These are phyloP conservation scores for Penicillium paneum DNA, from an alignment of 2,329 filamentous ascomycete species.

Conservation along the genomic window DNA sequence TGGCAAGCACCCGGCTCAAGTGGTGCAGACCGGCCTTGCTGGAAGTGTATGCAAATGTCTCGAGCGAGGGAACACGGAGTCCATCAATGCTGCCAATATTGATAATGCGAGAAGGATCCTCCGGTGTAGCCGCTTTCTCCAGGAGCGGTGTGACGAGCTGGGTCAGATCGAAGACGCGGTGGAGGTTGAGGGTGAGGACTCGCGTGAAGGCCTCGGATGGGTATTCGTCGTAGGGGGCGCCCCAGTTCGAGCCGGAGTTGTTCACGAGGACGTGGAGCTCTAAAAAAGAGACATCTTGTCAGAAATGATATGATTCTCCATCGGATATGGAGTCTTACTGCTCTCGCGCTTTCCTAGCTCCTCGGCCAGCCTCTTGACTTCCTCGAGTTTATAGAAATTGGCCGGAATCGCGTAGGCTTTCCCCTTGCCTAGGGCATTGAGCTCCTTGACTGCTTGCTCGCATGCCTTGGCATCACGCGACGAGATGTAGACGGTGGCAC, in stretches of 20 bases:
- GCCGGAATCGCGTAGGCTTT: slow-evolving; percentile 52
- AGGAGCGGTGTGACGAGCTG: slow-evolving; percentile 49
- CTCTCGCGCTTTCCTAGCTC: slow-evolving; percentile 47
- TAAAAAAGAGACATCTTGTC: slow-evolving; percentile 21
- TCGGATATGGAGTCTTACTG: slow-evolving; percentile 56
- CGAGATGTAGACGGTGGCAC: slow-evolving; percentile 54
- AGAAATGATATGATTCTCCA: background rate
- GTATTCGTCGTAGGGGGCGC: slow-evolving; percentile 57
- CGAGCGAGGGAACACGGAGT: slow-evolving; percentile 50
- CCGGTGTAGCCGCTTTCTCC: slow-evolving; percentile 44
- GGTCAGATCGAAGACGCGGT: slow-evolving; percentile 51
- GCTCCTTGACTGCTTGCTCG: slow-evolving; percentile 45
- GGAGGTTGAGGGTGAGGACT: slow-evolving; percentile 54
- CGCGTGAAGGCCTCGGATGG: slow-evolving; percentile 58
- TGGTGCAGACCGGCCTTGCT: slow-evolving; percentile 55
- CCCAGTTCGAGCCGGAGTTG: slow-evolving; percentile 55
- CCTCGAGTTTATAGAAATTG: slow-evolving; percentile 52
- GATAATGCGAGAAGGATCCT: slow-evolving; percentile 49
- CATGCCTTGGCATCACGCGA: slow-evolving; percentile 52
- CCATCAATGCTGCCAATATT: slow-evolving; percentile 56
- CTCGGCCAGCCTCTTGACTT: slow-evolving; percentile 48
- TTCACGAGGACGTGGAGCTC: slow-evolving; percentile 51
- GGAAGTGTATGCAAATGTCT: slow-evolving; percentile 54
- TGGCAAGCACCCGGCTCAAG: slow-evolving; percentile 51
- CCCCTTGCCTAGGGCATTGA: slow-evolving; percentile 52